Base-by-base conservation (phyloP, 75 land plant species). In the Ceratopteris richardii region DNA sequence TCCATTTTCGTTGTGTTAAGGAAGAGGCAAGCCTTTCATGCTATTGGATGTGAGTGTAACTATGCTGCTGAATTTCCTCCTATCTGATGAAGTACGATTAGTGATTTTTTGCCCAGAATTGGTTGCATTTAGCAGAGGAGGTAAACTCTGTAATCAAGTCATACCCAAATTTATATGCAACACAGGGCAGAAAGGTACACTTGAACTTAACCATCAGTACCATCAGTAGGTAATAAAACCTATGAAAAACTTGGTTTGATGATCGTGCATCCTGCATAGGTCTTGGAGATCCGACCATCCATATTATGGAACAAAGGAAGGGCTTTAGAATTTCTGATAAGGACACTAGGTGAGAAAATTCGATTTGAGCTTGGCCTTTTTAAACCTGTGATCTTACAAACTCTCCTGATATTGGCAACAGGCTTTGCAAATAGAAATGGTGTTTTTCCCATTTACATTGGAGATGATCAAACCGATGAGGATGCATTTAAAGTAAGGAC, bases 271-370 rank as follows among this genome's bases (percentile, higher is more conserved):
- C 25, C 2, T 23, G 26, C 58, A 22, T 57, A 89, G 95, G 92
- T 87, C 13, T 72, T 87, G 50, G 96, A 90, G 72, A 73, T 90
- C 58, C 84, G 96, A 5, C 96, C 96, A 22, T 60, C 67, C 14
- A 87, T 90, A 33, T 74, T 76, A 57, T 90, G 96, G 96, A 85
- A 90, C 71, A 90, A 90, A 50, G 96, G 96, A 33, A 90, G 74
- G 53, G 96, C 96, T n/a, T 64, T 90, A 18, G 88, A 90, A 40
- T 90, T 76, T 54, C 58, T 90, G 42, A 50, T 90, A 19, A 74
- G 77, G 43, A 73, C 96, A 39, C 72, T 90, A 19, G 93, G 96
- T 87, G 41, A 64, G 59, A 44, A 37, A 16, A 21, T 57, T 0
- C 2, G 18, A 41, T 27, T 29, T 4, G 7, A 10, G 23, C 23